These are phyloP conservation scores for Sporothrix brasiliensis DNA, from an alignment of 2,329 filamentous ascomycete genomes.

Conservation along the genomic window DNA sequence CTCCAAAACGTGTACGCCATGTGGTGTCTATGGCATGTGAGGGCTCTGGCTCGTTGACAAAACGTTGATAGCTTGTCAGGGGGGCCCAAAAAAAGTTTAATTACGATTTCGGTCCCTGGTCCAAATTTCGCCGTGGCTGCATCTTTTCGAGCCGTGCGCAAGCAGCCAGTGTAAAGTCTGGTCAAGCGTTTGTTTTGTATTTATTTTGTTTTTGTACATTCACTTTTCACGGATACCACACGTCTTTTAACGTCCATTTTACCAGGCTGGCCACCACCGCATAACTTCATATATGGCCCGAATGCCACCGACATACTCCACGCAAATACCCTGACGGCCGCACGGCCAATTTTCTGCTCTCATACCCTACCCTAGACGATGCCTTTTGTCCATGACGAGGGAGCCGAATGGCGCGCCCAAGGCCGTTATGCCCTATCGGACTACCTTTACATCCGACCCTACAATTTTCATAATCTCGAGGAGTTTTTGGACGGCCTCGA, in stretches of 20 bases:
- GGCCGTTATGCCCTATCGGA: neutral
- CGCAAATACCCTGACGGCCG: neutral
- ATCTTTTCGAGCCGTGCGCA: neutral
- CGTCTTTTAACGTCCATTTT: neutral
- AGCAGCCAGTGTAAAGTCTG: neutral
- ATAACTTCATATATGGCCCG: neutral
- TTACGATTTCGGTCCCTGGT: slow-evolving; percentile 12
- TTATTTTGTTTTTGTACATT: neutral
- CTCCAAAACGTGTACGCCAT: neutral
- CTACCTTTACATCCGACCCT: neutral
- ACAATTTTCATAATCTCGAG: neutral
- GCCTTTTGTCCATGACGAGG: neutral
- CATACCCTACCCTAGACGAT: neutral
- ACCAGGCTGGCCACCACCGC: neutral
- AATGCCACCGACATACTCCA: neutral
- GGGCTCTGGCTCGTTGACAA: neutral
- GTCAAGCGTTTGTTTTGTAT: neutral
- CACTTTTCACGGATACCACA: neutral
- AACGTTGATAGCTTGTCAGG: neutral
- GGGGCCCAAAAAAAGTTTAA: neutral
- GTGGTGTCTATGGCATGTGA: neutral
- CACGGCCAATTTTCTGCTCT: neutral
- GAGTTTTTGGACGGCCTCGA: neutral
- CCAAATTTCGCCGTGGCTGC: neutral
- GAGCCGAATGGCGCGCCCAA: neutral